These are phyloP conservation scores for Xylariaceae sp. DNA, from an alignment of 2,329 filamentous ascomycete species.

Conservation along the genomic window DNA sequence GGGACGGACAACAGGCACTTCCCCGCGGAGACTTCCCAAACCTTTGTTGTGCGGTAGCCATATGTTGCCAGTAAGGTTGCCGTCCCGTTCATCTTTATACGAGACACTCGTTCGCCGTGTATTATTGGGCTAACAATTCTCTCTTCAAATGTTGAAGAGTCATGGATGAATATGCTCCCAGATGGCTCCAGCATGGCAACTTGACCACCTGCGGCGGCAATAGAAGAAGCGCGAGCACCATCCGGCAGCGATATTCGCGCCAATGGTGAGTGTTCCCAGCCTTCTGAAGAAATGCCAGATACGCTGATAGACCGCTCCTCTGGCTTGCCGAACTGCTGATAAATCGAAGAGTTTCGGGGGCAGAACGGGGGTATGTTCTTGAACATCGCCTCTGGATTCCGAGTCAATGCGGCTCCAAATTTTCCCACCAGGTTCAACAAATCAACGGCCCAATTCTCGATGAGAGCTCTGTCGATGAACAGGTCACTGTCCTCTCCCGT, in stretches of 20 bases:
- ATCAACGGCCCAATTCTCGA: conserved; percentile 27
- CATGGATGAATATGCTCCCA: conserved; percentile 14
- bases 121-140: conserved; percentile 4
- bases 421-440: conserved; percentile 28
- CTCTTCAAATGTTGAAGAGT: conserved; percentile 16
- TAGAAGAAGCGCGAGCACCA: conserved; percentile 4
- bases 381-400: conserved; percentile 27
- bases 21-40: conserved; percentile 21
- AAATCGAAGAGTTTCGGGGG: conserved; percentile 26
- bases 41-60: conserved; percentile 17
- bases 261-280: conserved; percentile 22
- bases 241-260: conserved; percentile 12
- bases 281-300: conserved; percentile 6
- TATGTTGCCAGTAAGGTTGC: conserved; percentile 20
- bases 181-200: conserved; percentile 11
- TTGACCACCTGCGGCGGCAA: conserved; percentile 6
- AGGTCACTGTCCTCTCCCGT: background rate
- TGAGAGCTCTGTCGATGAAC: conserved; percentile 9
- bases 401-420: conserved; percentile 22
- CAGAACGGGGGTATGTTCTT: conserved; percentile 32
- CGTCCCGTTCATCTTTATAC: conserved; percentile 15
- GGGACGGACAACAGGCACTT: conserved; percentile 13
- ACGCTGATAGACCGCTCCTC: conserved; percentile 12
- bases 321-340: conserved; percentile 22
- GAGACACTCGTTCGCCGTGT: conserved; percentile 15